These are phyloP conservation scores for Raddia guianensis DNA, from an alignment of 176 grass and related monocot genomes.

Conservation along the genomic window DNA sequence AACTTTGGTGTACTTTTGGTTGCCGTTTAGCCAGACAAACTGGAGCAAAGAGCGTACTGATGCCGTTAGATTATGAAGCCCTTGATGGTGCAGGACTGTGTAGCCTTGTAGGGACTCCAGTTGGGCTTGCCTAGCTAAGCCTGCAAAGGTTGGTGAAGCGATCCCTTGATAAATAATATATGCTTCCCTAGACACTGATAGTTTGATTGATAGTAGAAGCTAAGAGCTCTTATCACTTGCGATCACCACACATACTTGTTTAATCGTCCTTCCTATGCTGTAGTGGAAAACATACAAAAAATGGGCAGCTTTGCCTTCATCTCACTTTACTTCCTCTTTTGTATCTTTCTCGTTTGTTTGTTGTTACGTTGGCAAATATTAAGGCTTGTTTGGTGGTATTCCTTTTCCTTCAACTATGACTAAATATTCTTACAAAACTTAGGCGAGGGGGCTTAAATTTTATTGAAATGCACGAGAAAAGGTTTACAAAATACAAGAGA, in stretches of 20 bases:
- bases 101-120: constrained; percentile 10
- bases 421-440: too few species aligned
- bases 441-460: too few species aligned
- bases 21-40: constrained; percentile 57
- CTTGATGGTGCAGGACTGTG: constrained; percentile 9
- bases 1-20: constrained; percentile 55
- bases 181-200: not conserved
- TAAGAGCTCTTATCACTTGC: constrained; percentile 15
- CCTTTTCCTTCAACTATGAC: too few species aligned
- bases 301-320: constrained; percentile 19
- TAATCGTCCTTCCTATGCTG: not conserved
- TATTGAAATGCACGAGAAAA: too few species aligned
- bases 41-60: constrained; percentile 45
- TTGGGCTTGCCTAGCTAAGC: constrained; percentile 18
- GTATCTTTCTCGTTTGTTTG: constrained; percentile 21
- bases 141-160: constrained; percentile 41
- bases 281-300: constrained; percentile 44
- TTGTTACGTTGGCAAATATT: too few species aligned
- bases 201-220: constrained; percentile 3
- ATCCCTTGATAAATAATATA: constrained; percentile 26
- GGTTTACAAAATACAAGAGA: too few species aligned
- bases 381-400: too few species aligned
- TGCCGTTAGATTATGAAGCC: constrained; percentile 26
- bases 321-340: constrained; percentile 31
- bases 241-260: not conserved